phyloP scores from a whole-genome alignment of 2,329 filamentous ascomycete species.

The Tolypocladium paradoxum region DNA sequence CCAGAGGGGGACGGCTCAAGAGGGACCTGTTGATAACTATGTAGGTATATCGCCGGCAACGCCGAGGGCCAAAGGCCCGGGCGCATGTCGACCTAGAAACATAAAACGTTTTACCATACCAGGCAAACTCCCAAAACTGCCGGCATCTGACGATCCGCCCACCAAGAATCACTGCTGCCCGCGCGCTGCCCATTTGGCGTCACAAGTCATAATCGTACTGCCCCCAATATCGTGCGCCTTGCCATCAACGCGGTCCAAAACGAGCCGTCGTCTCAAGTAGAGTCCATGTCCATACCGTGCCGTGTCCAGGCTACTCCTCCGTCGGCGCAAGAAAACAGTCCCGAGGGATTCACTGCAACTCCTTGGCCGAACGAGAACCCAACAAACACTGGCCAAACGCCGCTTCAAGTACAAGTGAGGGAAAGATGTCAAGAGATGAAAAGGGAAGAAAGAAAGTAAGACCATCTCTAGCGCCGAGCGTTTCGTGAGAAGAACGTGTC shows the following conservation, averaged over 20 bases:
- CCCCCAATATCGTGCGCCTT: background rate
- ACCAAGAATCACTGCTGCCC: background rate
- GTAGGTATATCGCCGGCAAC: background rate
- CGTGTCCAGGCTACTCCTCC: background rate
- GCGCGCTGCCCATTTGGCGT: background rate
- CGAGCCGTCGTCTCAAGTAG: background rate
- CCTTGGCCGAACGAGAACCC: background rate
- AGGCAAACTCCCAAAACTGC: background rate
- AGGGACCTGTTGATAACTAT: background rate
- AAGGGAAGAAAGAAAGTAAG: background rate
- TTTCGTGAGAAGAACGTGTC: slow-evolving; percentile 5
- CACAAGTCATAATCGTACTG: background rate
- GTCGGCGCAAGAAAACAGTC: background rate
- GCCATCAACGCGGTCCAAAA: background rate
- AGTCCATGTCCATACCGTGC: background rate
- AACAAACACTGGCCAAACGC: slow-evolving; percentile 1
- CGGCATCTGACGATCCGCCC: background rate
- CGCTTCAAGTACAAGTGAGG: background rate
- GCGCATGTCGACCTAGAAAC: background rate
- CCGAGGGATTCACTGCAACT: background rate
- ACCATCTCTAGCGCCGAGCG: slow-evolving; percentile 2
- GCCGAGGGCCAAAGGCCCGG: background rate
- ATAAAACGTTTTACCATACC: background rate
- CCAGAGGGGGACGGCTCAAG: background rate
- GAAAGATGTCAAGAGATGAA: background rate